Percentiles rank a stretch among this genome's conserved stretches.
phyloP scores from a whole-genome alignment of 73 alveolate species.

The Effrenium voratum region DNA sequence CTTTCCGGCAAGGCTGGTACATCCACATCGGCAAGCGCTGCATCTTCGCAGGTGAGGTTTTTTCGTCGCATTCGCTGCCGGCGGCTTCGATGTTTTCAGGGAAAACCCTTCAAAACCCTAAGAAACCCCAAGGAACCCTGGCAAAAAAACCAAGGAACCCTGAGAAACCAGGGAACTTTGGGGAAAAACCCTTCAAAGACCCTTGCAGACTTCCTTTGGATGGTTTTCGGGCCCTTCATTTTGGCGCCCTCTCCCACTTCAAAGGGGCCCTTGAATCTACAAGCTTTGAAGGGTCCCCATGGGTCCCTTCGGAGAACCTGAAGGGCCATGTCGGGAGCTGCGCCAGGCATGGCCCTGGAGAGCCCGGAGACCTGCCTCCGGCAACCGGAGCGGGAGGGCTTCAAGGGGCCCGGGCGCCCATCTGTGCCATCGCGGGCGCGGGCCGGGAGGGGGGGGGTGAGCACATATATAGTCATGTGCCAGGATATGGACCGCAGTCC shows the following conservation, averaged over 20 bases:
- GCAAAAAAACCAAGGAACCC: too few relatives aligned
- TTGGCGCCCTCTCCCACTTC: too few relatives aligned
- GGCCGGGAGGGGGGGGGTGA: background rate
- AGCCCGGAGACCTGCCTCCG: slow-evolving; percentile 22
- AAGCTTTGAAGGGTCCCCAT: background rate
- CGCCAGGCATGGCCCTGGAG: slow-evolving; percentile 16
- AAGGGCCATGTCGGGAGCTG: background rate
- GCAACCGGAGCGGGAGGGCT: slow-evolving; percentile 11
- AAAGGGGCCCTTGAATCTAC: too few relatives aligned
- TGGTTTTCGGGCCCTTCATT: too few relatives aligned
- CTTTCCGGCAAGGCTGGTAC: slow-evolving; percentile 35
- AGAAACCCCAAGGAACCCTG: too few relatives aligned
- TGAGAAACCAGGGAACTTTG: too few relatives aligned
- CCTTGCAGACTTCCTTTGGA: too few relatives aligned
- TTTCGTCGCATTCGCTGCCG: too few relatives aligned
- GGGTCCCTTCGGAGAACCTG: background rate
- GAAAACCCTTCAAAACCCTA: too few relatives aligned
- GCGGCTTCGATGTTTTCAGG: too few relatives aligned
- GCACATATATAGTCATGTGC: background rate
- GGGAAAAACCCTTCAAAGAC: too few relatives aligned
- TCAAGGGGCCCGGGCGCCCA: slow-evolving; percentile 11
- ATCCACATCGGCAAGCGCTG: slow-evolving; percentile 17
- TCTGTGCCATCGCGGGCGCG: background rate
- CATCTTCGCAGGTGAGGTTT: background rate
- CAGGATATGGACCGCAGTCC: background rate